Evolutionary conservation across 1,284 basidiomycete species (phyloP), one percentile per base, ranked within the genome.

Genomic region (Marasmius fiardii): DNA sequence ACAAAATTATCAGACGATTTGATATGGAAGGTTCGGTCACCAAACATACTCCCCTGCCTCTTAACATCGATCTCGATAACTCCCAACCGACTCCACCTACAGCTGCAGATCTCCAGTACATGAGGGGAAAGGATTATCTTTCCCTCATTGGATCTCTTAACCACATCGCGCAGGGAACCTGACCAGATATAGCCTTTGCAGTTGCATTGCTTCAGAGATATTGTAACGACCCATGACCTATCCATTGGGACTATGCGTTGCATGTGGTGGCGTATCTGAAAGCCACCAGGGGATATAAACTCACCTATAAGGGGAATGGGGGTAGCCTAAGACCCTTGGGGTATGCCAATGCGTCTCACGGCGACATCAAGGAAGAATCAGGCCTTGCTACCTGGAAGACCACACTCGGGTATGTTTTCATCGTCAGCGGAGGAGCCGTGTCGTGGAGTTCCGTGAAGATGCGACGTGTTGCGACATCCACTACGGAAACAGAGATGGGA

Each of bases 331-430:
- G n/a, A n/a, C 35, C 35, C 10, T 10, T 10, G 10, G 35, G 35
- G n/a, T 37, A 37, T 37, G 35, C 35, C 35, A n/a, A 37, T n/a
- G 35, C 35, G n/a, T 37, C 35, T 10, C 78, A 68, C 54, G 64
- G 65, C 0, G 74, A 78, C 51, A 62, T 74, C 10, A 0, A 70
- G 54, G n/a, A n/a, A n/a, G n/a, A n/a, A n/a, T n/a, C n/a, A n/a
- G n/a, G n/a, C n/a, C 35, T 57, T 0, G 58, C 66, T 31, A 65
- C 64, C 39, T 48, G 65, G 0, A 56, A 63, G 2, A 74, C 73
- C 0, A 69, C 63, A 0, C 57, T 63, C 0, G 72, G 69, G 6
- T 68, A 73, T 55, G 50, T 72, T 0, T 68, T 71, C 41, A 57
- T 64, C 4, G 64, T 54, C 28, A 39, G 31, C 3, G 64, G 67